These are phyloP conservation scores for Fusarium sambucinum DNA, from an alignment of 2,329 filamentous ascomycete genomes.

Conservation along the genomic window DNA sequence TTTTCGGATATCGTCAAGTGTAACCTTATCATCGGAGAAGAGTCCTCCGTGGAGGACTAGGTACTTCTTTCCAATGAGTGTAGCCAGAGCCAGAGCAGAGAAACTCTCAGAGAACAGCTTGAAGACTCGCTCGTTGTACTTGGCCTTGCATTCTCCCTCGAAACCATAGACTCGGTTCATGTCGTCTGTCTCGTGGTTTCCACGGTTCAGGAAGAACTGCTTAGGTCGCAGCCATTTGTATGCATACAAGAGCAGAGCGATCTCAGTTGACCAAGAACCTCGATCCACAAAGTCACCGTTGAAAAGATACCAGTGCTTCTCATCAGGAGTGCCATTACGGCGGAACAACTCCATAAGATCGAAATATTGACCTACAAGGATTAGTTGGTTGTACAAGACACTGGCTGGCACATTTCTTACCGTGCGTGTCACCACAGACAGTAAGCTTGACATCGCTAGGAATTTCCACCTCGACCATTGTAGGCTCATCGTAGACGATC, in stretches of 20 bases:
- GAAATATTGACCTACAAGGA: constrained; percentile 84
- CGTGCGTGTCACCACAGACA: constrained; percentile 97
- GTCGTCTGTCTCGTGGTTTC: constrained; percentile 98
- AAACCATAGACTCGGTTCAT: constrained; percentile 99
- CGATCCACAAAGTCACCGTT: constrained; percentile 99
- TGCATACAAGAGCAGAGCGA: constrained; percentile 90
- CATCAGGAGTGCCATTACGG: constrained; percentile 84
- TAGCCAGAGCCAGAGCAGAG: constrained; percentile 91
- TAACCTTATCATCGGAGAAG: constrained; percentile 94
- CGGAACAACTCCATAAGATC: constrained; percentile 97
- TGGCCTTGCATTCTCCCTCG: constrained; percentile 97
- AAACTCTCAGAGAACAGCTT: constrained; percentile 99
- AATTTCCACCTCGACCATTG: constrained; percentile 94
- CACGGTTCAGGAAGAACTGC: constrained; percentile 93
- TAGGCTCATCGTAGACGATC: constrained; percentile 90
- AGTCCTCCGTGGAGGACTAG: constrained; percentile 94
- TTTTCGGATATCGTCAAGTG: constrained; percentile 93
- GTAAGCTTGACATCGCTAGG: constrained; percentile 83
- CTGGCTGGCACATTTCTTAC: constrained; percentile 60
- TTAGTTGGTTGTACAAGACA: constrained; percentile 39
- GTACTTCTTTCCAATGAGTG: constrained; percentile 89
- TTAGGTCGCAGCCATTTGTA: constrained; percentile 95
- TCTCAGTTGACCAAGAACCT: constrained; percentile 98
- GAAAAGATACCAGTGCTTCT: constrained; percentile 94
- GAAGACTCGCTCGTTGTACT: constrained; percentile 95